These are phyloP conservation scores for Aphanomyces invadans DNA, from an alignment of 352 stramenopile genomes.

Conservation along the genomic window DNA sequence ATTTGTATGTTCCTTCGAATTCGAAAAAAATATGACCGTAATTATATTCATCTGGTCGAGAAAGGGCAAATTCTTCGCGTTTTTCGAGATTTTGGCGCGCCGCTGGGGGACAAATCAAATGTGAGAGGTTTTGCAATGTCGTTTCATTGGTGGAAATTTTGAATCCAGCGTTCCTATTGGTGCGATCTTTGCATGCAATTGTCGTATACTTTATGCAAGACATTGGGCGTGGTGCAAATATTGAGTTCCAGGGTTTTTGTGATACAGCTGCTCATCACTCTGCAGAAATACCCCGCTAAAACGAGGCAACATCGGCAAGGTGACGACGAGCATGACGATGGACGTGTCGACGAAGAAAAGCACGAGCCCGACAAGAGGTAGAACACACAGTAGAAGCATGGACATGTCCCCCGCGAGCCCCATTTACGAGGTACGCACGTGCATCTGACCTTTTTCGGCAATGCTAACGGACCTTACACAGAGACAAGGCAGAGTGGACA, in stretches of 20 bases:
- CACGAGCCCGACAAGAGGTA: not conserved
- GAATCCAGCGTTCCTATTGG: not conserved
- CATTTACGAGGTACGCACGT: slow-evolving; percentile 1
- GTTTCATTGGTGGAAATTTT: slow-evolving; percentile 15
- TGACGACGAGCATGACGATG: slow-evolving; percentile 2
- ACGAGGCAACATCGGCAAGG: slow-evolving; percentile 5
- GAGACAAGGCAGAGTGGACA: slow-evolving; percentile 3
- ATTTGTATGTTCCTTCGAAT: not conserved
- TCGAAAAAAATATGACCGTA: not conserved
- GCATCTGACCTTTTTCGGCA: not conserved
- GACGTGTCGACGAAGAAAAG: slow-evolving; percentile 1
- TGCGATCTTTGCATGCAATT: slow-evolving; percentile 12
- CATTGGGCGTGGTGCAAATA: not conserved
- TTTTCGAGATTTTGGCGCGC: slow-evolving; percentile 21
- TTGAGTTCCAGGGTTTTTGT: slow-evolving; percentile 1
- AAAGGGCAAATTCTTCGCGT: slow-evolving; percentile 5
- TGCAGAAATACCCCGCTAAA: slow-evolving; percentile 24
- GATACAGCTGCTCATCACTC: slow-evolving; percentile 21
- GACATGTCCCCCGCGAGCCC: not conserved
- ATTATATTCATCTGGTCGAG: not conserved
- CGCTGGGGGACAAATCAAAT: slow-evolving; percentile 7
- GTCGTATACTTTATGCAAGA: slow-evolving; percentile 18
- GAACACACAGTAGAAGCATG: not conserved
- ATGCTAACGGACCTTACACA: not conserved
- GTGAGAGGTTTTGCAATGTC: not conserved